Evolutionary conservation across 139 green algal species (phyloP).

Genomic region (Diplosphaera chodatii): DNA sequence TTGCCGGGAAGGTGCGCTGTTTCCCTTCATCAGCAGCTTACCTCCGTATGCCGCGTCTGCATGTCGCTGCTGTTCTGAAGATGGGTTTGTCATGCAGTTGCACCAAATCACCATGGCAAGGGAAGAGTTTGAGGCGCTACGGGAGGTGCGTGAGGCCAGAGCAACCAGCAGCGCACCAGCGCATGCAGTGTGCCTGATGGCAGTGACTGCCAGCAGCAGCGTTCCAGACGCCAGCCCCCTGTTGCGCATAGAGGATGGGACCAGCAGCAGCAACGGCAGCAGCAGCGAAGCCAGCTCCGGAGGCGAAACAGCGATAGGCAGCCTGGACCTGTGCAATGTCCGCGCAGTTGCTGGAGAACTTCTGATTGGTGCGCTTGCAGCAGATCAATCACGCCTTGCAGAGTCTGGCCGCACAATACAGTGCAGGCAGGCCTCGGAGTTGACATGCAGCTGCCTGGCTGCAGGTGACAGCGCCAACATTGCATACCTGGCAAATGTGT

Average conservation of each 20-base stretch:
- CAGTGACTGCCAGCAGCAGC: not conserved
- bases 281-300: too few species aligned
- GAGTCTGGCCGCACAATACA: too few species aligned
- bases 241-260: not conserved
- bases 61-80: too few species aligned
- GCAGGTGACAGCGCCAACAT: slow-evolving; percentile 22
- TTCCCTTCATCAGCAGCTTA: too few species aligned
- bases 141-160: not conserved
- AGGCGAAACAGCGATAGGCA: slow-evolving; percentile 27
- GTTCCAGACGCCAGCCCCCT: not conserved
- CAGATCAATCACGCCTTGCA: too few species aligned
- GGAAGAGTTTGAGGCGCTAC: slow-evolving; percentile 33
- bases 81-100: slow-evolving; percentile 20
- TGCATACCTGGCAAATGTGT: slow-evolving; percentile 52
- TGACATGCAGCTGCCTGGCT: too few species aligned
- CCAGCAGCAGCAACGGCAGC: too few species aligned
- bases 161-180: not conserved
- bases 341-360: slow-evolving; percentile 30
- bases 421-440: too few species aligned
- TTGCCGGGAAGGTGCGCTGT: slow-evolving; percentile 41
- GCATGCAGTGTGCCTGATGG: slow-evolving; percentile 15
- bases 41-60: too few species aligned
- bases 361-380: slow-evolving; percentile 45
- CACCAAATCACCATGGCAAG: slow-evolving; percentile 40
- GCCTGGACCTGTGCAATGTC: slow-evolving; percentile 34